Conservation (phyloP, 2,329 filamentous ascomycete species). For the Thermothelomyces thermophilus region DNA sequence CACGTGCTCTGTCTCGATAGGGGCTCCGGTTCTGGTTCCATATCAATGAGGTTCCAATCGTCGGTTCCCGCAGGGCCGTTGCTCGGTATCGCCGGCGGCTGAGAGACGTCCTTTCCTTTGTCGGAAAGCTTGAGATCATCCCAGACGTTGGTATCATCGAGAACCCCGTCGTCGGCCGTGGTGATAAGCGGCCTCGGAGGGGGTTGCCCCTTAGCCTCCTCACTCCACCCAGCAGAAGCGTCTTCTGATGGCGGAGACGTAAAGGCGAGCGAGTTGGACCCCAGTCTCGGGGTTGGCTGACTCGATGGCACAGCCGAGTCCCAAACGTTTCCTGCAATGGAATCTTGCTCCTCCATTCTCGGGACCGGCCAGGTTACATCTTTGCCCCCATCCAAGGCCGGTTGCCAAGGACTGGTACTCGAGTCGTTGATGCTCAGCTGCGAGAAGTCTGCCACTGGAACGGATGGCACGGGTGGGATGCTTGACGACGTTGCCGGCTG, state of each 20-base stretch:
- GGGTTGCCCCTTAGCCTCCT: constrained; percentile 28
- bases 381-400: constrained; percentile 29
- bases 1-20: constrained; percentile 34
- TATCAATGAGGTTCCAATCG: constrained; percentile 48
- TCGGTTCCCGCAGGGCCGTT: constrained; percentile 23
- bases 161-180: constrained; percentile 29
- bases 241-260: constrained; percentile 35
- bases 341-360: constrained; percentile 28
- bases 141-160: constrained; percentile 44
- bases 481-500: neutral
- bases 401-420: constrained; percentile 42
- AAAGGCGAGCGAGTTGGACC: constrained; percentile 30
- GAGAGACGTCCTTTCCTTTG: constrained; percentile 37
- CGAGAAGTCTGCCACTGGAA: constrained; percentile 30
- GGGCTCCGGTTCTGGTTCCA: constrained; percentile 30
- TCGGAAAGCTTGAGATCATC: constrained; percentile 38
- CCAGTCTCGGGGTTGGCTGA: constrained; percentile 27
- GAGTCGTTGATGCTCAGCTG: constrained; percentile 38
- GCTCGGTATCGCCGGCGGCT: constrained; percentile 19
- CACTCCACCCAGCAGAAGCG: constrained; percentile 37
- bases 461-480: constrained; percentile 12
- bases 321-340: constrained; percentile 32
- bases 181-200: constrained; percentile 22
- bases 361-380: constrained; percentile 20
- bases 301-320: constrained; percentile 28